Conservation (phyloP, 345 rosid genomes). For the Eucalyptus dawsonii region DNA sequence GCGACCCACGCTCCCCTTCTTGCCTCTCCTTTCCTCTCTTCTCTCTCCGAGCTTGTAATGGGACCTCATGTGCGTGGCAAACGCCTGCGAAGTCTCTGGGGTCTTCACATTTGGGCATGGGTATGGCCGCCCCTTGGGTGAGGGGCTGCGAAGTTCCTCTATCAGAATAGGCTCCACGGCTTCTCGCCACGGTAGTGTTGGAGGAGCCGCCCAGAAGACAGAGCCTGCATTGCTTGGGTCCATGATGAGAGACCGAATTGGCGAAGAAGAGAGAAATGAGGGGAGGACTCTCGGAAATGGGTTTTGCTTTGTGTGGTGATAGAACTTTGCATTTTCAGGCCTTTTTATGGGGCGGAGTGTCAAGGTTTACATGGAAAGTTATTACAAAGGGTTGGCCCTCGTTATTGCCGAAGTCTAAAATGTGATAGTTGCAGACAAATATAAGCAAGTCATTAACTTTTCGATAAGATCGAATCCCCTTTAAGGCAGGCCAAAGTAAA, state of each 20-base stretch:
- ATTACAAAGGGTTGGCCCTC: neutral
- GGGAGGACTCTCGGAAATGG: neutral
- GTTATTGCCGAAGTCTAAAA: neutral
- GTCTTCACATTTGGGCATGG: constrained; percentile 5
- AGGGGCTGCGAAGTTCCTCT: constrained; percentile 17
- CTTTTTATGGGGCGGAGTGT: neutral
- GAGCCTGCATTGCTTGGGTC: neutral
- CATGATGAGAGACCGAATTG: neutral
- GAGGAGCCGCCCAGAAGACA: neutral
- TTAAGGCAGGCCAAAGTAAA: neutral
- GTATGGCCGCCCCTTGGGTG: constrained; percentile 5
- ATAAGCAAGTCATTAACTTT: neutral
- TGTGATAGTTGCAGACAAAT: neutral
- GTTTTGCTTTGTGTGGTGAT: neutral
- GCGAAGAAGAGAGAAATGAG: neutral
- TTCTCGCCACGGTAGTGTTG: neutral
- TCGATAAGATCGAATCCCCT: neutral
- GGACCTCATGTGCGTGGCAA: constrained; percentile 10
- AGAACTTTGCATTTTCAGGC: neutral
- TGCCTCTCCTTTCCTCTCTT: neutral
- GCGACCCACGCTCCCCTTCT: neutral
- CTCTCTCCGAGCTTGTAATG: constrained; percentile 8
- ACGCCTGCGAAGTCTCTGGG: neutral
- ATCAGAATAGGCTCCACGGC: neutral
- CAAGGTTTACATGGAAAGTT: neutral